Conservation (phyloP, 768 basidiomycete species). For the Cystobasidium onofrii region DNA sequence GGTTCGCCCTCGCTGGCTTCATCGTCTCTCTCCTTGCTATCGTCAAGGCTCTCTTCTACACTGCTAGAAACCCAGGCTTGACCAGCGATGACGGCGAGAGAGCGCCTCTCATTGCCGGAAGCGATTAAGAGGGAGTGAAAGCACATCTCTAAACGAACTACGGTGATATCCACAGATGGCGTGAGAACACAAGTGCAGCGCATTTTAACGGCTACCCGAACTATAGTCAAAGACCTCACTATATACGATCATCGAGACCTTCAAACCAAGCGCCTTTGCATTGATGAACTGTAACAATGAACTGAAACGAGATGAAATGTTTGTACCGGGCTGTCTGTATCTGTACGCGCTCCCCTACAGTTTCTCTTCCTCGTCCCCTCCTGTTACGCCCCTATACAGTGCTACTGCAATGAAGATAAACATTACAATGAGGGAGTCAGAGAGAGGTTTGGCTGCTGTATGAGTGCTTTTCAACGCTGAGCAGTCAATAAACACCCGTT, state of each 20-base stretch:
- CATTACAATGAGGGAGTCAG: background rate
- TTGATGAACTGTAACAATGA: no score
- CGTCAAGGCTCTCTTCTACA: slow-evolving; percentile 43
- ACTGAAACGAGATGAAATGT: no score
- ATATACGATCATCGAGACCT: no score
- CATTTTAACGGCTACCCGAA: no score
- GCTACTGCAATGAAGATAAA: background rate
- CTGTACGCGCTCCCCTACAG: background rate
- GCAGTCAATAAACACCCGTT: no score
- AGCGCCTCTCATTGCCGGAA: slow-evolving; percentile 49
- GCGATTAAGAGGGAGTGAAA: slow-evolving; percentile 10
- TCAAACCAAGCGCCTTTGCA: no score
- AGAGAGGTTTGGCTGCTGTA: background rate
- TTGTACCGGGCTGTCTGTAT: no score
- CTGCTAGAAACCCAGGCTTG: slow-evolving; percentile 13
- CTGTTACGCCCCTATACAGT: background rate
- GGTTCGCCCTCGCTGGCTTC: slow-evolving; percentile 75
- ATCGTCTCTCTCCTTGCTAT: slow-evolving; percentile 78
- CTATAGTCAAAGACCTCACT: no score
- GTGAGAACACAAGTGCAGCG: no score
- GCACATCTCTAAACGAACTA: no score
- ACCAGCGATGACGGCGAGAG: slow-evolving; percentile 49
- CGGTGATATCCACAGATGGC: no score
- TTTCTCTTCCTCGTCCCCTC: background rate
- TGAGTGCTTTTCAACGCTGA: no score